Conservation (phyloP, 2,329 filamentous ascomycete species). For the Venturia aucupariae region DNA sequence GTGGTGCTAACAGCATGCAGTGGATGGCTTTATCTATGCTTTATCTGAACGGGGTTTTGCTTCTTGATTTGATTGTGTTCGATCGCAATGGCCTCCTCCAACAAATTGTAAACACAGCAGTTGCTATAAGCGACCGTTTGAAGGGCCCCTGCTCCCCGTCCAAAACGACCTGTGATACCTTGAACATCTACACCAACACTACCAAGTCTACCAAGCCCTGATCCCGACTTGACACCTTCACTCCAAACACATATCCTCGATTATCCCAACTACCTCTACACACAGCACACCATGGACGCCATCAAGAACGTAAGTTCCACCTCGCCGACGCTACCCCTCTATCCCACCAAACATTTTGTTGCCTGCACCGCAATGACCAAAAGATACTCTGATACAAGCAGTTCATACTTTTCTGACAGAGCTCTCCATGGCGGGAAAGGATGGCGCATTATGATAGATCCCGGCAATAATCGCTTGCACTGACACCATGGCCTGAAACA, state of each 20-base stretch:
- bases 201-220: not conserved
- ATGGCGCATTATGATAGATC: not conserved
- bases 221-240: not conserved
- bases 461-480: not conserved
- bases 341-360: slow-evolving; percentile 12
- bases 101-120: slow-evolving; percentile 6
- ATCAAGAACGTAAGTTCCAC: slow-evolving; percentile 32
- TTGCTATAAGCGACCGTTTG: slow-evolving; percentile 1
- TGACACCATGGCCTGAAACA: slow-evolving; percentile 30
- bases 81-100: not conserved
- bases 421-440: not conserved
- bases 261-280: not conserved
- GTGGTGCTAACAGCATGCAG: slow-evolving; percentile 16
- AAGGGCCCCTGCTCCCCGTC: not conserved
- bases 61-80: too few species aligned
- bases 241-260: not conserved
- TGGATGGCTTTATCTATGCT: not conserved
- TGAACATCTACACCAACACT: not conserved
- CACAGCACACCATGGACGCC: slow-evolving; percentile 28
- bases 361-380: slow-evolving; percentile 3
- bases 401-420: not conserved
- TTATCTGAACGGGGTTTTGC: not conserved
- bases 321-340: slow-evolving; percentile 17
- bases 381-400: not conserved
- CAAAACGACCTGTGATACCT: not conserved